Percentiles rank a stretch among this genome's conserved stretches.
Evolutionary conservation across 2,329 filamentous ascomycete genomes (phyloP).

Genomic region (Byssoonygena ceratinophila): DNA sequence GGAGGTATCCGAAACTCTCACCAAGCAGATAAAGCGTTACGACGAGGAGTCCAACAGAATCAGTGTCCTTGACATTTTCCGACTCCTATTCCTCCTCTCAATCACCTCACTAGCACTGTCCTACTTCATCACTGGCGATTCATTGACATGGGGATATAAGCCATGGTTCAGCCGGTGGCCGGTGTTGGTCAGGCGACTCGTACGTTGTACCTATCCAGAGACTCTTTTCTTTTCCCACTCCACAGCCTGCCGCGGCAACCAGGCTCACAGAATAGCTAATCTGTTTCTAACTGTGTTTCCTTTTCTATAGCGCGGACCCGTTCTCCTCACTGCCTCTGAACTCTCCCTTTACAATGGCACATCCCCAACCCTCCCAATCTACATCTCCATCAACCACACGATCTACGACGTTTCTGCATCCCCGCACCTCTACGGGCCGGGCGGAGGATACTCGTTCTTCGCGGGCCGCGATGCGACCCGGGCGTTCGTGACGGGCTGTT

Average conservation of each 20-base stretch:
- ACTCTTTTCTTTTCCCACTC: background rate
- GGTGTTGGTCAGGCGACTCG: conserved; percentile 52
- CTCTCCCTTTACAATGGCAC: conserved; percentile 67
- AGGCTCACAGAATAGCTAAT: too few relatives aligned
- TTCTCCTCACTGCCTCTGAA: conserved; percentile 63
- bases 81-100: conserved; percentile 13
- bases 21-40: conserved; percentile 1
- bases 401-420: conserved; percentile 55
- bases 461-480: conserved; percentile 76
- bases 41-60: conserved; percentile 13
- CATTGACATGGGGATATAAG: conserved; percentile 56
- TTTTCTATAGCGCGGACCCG: conserved; percentile 42
- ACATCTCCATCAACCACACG: conserved; percentile 67
- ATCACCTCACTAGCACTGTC: conserved; percentile 45
- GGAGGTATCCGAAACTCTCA: conserved; percentile 1
- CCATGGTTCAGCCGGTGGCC: conserved; percentile 51
- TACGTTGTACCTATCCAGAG: conserved; percentile 31
- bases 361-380: conserved; percentile 65
- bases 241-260: too few relatives aligned
- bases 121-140: conserved; percentile 65
- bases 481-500: conserved; percentile 87
- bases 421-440: conserved; percentile 59
- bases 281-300: conserved; percentile 4
- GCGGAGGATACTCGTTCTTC: conserved; percentile 78
- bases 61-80: conserved; percentile 16